phyloP scores from a whole-genome alignment of 371 early-diverging fungal genomes.

The Lichtheimia corymbifera region DNA sequence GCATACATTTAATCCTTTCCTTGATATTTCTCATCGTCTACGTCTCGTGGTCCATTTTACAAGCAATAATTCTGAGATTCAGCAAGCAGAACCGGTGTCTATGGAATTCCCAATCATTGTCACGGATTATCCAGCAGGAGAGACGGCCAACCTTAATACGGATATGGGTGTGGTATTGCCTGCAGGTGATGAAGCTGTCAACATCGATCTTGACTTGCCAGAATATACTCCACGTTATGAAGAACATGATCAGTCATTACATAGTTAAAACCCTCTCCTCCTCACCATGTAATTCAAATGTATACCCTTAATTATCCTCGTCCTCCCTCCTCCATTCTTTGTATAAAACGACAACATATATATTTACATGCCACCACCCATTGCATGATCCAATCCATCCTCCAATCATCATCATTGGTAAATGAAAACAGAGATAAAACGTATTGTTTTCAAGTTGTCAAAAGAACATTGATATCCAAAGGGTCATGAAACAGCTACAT shows the following conservation, averaged over 20 bases:
- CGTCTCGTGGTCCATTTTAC: conserved; percentile 38
- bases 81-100: conserved; percentile 19
- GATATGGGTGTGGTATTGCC: background rate
- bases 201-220: conserved; percentile 45
- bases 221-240: conserved; percentile 49
- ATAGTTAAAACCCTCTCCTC: background rate
- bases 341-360: background rate
- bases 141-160: background rate
- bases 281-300: background rate
- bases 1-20: conserved; percentile 43
- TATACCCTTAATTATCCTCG: background rate
- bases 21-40: conserved; percentile 42
- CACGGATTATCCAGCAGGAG: conserved; percentile 37
- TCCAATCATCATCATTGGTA: too few relatives aligned
- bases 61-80: conserved; percentile 2
- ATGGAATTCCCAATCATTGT: conserved; percentile 47
- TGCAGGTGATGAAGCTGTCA: conserved; percentile 37
- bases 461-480: too few relatives aligned
- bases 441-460: too few relatives aligned
- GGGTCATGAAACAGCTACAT: too few relatives aligned
- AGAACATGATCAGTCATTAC: background rate
- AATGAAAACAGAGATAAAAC: too few relatives aligned
- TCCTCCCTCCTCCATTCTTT: background rate
- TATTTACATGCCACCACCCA: too few relatives aligned
- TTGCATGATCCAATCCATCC: too few relatives aligned